Evolutionary conservation across 2,329 filamentous ascomycete genomes (phyloP), one percentile per base, ranked within the genome.

Genomic region (Calonectria montana): DNA sequence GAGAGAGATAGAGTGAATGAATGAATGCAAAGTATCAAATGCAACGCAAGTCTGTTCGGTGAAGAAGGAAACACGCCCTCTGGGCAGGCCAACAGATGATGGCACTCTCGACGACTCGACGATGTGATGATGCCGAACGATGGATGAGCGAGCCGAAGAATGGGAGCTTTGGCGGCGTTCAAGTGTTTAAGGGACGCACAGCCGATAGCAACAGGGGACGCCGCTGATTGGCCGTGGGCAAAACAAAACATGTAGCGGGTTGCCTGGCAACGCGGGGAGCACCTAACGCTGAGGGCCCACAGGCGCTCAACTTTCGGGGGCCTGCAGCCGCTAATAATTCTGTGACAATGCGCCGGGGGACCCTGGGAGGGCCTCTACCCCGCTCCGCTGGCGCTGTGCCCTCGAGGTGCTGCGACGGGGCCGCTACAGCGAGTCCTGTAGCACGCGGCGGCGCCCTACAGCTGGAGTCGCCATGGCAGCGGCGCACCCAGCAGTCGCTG

Each of bases 111-210:
- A 77, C 72, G 72, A 74, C 71, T 74, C 69, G 70, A 77, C 59
- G 72, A 71, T 72, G 70, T 43, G 57, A 78, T 76, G 74, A 72
- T 78, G 74, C 65, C 77, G 29, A 76, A 73, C 74, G 75, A 79
- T 74, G 75, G 73, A 74, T 72, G 69, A 74, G 65, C 71, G 75
- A 67, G 74, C 71, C 68, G 72, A 69, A 77, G 73, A 68, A 48
- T 43, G 64, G 68, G 69, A 70, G 73, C 70, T 75, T 69, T 70
- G 76, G 77, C 78, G 79, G 73, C 67, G 75, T 76, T 78, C 75
- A 75, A 74, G 80, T 79, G 80, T 81, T 81, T 81, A 81, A 81
- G 80, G 80, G 74, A 81, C 79, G 74, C 71, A 71, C 72, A 72
- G 57, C 35, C 70, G 69, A 74, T 65, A 63, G 67, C 61, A 63